Conservation (phyloP, 2,329 filamentous ascomycete genomes). For the Thermoascus crustaceus region DNA sequence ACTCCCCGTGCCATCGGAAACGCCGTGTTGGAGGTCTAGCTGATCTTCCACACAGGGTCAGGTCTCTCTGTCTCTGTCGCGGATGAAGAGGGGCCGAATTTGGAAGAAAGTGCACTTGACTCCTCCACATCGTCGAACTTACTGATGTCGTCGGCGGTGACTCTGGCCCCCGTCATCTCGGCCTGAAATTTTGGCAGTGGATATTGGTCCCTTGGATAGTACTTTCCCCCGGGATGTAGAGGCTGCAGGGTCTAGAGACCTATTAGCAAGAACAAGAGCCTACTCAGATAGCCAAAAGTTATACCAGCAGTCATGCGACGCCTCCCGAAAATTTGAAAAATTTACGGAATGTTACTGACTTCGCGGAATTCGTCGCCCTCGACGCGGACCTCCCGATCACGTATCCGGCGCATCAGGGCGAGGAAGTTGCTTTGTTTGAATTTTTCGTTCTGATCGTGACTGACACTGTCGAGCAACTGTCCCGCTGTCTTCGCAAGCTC, state of each 20-base stretch:
- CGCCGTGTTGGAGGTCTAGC: neutral
- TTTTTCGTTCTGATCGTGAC: conserved; percentile 61
- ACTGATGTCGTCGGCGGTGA: conserved; percentile 14
- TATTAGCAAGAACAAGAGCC: conserved; percentile 29
- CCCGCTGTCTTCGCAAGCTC: conserved; percentile 66
- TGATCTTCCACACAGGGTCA: neutral
- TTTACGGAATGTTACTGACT: conserved; percentile 39
- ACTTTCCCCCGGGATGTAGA: conserved; percentile 40
- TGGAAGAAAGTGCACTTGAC: conserved; percentile 6
- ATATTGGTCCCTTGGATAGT: conserved; percentile 32
- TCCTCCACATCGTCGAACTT: conserved; percentile 15
- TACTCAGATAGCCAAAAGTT: conserved; percentile 19
- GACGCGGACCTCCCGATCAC: conserved; percentile 63
- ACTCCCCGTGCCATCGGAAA: neutral
- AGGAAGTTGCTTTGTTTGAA: conserved; percentile 74
- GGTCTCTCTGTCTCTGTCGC: neutral
- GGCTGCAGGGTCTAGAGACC: conserved; percentile 31
- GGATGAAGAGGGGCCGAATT: too few relatives aligned
- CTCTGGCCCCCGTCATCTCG: conserved; percentile 3
- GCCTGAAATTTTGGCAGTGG: conserved; percentile 9
- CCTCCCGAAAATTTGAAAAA: conserved; percentile 25
- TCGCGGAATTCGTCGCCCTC: conserved; percentile 54
- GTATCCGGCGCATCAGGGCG: conserved; percentile 65
- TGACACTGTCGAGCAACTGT: conserved; percentile 60
- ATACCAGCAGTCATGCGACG: conserved; percentile 31